A percentile compares a stretch with the other conserved stretches of the same genome.
These are phyloP conservation scores for Geranomyces michiganensis DNA, from an alignment of 192 early-diverging fungal species.

Conservation along the genomic window DNA sequence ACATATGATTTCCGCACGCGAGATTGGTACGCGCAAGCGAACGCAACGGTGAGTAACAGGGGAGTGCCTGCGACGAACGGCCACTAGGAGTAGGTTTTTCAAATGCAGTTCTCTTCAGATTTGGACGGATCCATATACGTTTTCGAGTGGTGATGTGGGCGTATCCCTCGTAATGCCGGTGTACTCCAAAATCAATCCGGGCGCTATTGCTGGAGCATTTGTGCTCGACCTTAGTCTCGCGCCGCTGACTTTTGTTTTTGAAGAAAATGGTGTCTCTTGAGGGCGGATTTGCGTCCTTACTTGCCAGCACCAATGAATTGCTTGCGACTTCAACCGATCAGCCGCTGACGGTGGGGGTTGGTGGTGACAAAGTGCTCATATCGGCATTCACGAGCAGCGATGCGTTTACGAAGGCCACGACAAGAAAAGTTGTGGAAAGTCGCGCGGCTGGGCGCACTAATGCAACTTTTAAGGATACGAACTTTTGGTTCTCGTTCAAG, in stretches of 20 bases:
- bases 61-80: not conserved
- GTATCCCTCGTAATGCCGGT: not conserved
- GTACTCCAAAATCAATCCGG: conserved; percentile 6
- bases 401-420: conserved; percentile 3
- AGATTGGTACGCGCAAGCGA: not conserved
- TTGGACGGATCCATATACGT: conserved; percentile 4
- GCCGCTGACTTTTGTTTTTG: conserved; percentile 3
- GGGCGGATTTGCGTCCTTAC: not conserved
- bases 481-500: conserved; percentile 1
- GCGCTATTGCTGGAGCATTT: conserved; percentile 1
- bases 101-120: not conserved
- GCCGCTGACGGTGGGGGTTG: not conserved
- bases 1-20: not conserved
- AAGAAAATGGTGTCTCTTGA: not conserved
- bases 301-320: not conserved
- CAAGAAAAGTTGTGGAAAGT: not conserved
- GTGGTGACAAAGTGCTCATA: not conserved
- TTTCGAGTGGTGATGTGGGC: not conserved
- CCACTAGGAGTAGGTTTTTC: not conserved
- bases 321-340: conserved; percentile 1
- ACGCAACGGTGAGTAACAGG: conserved; percentile 4
- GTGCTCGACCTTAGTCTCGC: not conserved
- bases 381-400: not conserved
- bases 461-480: not conserved
- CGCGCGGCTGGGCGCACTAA: not conserved